Base-by-base conservation (phyloP, 208 protist genomes). In the Angomonas desouzai region DNA sequence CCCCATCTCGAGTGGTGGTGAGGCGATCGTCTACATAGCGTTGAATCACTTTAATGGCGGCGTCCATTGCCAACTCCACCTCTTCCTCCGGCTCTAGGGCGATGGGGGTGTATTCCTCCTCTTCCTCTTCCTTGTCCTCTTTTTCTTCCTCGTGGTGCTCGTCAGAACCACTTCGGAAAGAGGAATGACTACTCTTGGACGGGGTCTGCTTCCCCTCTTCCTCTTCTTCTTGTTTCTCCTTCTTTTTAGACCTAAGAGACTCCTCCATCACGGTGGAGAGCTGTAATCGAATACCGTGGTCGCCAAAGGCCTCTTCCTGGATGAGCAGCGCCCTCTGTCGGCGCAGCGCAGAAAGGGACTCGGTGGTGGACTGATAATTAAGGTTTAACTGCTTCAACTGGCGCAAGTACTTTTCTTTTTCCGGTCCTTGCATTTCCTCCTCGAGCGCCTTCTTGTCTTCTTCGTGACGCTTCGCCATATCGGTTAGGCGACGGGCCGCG, bases 21-120 rank as follows among this genome's bases (percentile, higher is more conserved):
- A 86, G 58, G 20, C 71, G 77, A 16, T 76, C 56, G 49, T 77
- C 65, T 40, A 73, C 70, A 60, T 87, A 84, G 20, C 64, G 67
- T 10, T 68, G 58, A 27, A 87, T 59, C 43, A 87, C 13, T 1
- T 58, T 34, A 18, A 83, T 56, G 3, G 77, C 64, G n/a, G 60
- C 67, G 2, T 53, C 13, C 25, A 83, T 36, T 32, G 28, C 38
- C 13, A 4, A 18, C n/a, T n/a, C n/a, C 36, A 20, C 18, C 23
- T 63, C 38, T 43, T 23, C 57, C 22, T 48, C 48, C 9, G 48
- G 38, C 55, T 69, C 29, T 55, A 27, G 38, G 0, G 32, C 20
- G 11, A 40, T 53, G 9, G 40, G 10, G 38, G 10, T 30, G n/a
- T 1, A 3, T 2, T 40, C 33, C 16, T 60, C 62, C 23, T n/a